Base-by-base conservation (phyloP, 73 alveolate genomes). In the Paramecium tetraurelia region DNA sequence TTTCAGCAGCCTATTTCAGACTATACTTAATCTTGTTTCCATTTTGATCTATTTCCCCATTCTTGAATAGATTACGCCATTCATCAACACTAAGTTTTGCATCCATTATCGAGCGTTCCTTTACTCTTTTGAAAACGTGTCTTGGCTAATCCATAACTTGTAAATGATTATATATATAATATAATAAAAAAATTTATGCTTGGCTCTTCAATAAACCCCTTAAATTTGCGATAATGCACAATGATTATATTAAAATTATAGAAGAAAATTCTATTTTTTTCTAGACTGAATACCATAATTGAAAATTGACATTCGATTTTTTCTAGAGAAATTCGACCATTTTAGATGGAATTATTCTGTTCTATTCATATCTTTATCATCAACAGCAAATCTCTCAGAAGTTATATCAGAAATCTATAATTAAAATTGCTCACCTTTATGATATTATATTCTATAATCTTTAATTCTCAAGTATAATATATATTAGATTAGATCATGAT, bases 61-160 rank as follows among this genome's bases (percentile, higher is more conserved):
- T 44, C 29, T 44, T 43, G 27, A 80, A 80, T 80, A 80, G 27
- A 2, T 22, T 46, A 24, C 90, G 20, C 90, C 90, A 80, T 80
- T 80, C 9, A 18, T 27, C 43, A 5, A 80, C 90, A 20, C 76
- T 48, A 4, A 44, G 63, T 21, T 43, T 41, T 1, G 90, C 90
- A 59, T 80, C 90, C 72, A 31, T 31, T 12, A 80, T 80, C 3
- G 90, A 44, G 5, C 90, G 90, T 43, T 80, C 90, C 18, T 80
- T 80, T 20, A 80, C 90, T 44, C 90, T 41, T 24, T 63, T 63
- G 27, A 63, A 63, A 63, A 63, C 84, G 6, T 63, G 84, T 63
- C 84, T 12, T 31, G 84, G 84, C 10, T 27, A 31, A 63, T 63
- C 46, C 84, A 63, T 63, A 20, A 53, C 8, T 33, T n/a, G 44